Conservation (phyloP, 306 rosid genomes). For the Datisca glomerata region DNA sequence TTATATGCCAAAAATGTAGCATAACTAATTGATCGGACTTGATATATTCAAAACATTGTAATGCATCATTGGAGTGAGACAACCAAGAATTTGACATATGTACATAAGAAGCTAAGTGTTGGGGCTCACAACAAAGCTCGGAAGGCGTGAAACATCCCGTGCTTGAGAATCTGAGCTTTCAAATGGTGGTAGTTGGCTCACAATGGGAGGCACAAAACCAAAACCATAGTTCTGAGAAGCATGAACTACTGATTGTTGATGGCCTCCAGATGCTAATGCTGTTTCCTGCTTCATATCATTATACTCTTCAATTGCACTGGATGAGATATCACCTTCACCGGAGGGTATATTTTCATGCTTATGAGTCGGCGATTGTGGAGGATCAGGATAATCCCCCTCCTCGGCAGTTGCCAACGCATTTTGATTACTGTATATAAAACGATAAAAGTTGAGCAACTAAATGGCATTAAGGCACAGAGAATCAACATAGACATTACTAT, state of each 20-base stretch:
- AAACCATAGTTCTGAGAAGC: conserved; percentile 52
- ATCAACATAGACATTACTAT: too few species aligned
- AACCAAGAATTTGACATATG: background rate
- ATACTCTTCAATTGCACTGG: conserved; percentile 46
- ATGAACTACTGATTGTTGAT: conserved; percentile 47
- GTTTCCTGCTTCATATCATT: conserved; percentile 58
- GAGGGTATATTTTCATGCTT: conserved; percentile 46
- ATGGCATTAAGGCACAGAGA: conserved; percentile 1
- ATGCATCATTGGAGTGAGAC: too few species aligned
- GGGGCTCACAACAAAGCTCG: conserved; percentile 65
- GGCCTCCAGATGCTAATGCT: conserved; percentile 59
- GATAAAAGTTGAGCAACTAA: conserved; percentile 10
- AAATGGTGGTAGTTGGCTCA: conserved; percentile 57
- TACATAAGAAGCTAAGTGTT: conserved; percentile 6
- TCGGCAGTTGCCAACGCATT: conserved; percentile 36
- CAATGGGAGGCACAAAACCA: conserved; percentile 72
- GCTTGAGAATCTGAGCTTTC: conserved; percentile 81
- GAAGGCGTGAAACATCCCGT: conserved; percentile 61
- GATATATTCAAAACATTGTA: background rate
- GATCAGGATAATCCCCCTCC: conserved; percentile 56
- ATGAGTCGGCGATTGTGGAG: conserved; percentile 43
- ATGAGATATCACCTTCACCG: conserved; percentile 52
- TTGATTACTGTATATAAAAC: conserved; percentile 33
- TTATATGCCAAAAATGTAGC: too few species aligned
- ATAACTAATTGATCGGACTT: too few species aligned